These are phyloP conservation scores for Colletotrichum destructivum DNA, from an alignment of 2,329 filamentous ascomycete genomes.

Conservation along the genomic window DNA sequence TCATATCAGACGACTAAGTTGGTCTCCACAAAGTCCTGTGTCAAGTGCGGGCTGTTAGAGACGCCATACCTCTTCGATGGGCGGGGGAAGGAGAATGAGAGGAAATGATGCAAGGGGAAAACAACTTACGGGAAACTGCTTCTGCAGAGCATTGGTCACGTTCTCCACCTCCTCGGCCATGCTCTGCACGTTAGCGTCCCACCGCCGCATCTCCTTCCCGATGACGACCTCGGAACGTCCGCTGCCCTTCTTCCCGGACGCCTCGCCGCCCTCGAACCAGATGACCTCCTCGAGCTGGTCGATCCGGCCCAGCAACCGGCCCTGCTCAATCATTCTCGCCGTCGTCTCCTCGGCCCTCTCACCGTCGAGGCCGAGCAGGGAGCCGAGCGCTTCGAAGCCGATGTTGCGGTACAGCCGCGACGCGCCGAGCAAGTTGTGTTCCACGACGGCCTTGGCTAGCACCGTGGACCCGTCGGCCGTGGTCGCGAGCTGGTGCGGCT, in stretches of 20 bases:
- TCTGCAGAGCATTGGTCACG: conserved; percentile 85
- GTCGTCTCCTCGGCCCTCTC: conserved; percentile 93
- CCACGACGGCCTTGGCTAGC: conserved; percentile 91
- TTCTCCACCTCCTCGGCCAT: conserved; percentile 92
- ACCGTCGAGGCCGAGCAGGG: conserved; percentile 82
- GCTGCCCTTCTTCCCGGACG: conserved; percentile 77
- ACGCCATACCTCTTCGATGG: not conserved
- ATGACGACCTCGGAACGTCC: conserved; percentile 75
- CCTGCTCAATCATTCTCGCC: conserved; percentile 96
- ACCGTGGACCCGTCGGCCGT: conserved; percentile 95
- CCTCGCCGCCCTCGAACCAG: conserved; percentile 85
- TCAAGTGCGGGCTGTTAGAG: not conserved
- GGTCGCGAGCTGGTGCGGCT: conserved; percentile 90
- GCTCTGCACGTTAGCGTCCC: conserved; percentile 91
- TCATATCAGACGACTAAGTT: conserved; percentile 61
- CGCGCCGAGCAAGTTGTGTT: conserved; percentile 93
- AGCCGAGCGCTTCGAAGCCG: conserved; percentile 80
- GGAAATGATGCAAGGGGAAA: conserved; percentile 27
- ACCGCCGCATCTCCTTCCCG: conserved; percentile 82
- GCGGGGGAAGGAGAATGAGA: conserved; percentile 34
- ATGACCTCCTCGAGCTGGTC: conserved; percentile 94
- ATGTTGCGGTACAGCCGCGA: conserved; percentile 87
- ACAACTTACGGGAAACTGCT: conserved; percentile 77
- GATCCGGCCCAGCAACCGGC: conserved; percentile 87
- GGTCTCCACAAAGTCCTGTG: conserved; percentile 69